Base-by-base conservation (phyloP, 2,329 filamentous ascomycete species). In the Arthrobotrys entomopaga region DNA sequence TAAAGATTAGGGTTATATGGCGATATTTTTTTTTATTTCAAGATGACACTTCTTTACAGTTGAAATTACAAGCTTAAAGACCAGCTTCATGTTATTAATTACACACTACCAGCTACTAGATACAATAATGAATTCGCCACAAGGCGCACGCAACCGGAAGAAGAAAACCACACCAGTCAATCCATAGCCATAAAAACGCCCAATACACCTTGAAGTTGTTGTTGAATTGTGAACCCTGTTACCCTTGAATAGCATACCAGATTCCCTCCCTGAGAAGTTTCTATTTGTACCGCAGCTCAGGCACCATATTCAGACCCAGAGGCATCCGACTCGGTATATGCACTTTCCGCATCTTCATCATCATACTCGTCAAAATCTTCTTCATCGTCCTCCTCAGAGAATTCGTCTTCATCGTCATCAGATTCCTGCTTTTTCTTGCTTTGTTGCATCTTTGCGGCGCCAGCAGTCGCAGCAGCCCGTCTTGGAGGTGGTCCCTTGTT, bases 71-170 rank as follows among this genome's bases (percentile, higher is more conserved):
- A 50, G 20, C 59, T 54, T 24, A 61, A 69, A 69, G 65, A 56
- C 65, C 56, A 67, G 65, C 65, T 67, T 67, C n/a, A 52, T 66
- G 63, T 66, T 53, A 53, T 67, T 67, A 60, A 56, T 69, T 61
- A 69, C 64, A 67, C 22, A 58, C 57, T 65, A 48, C 26, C 19
- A 67, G 13, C 13, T 15, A 46, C 42, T 46, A 46, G 42, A 42
- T 66, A 58, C 43, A 66, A 34, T 34, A 66, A 34, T 34, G 29
- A 34, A 34, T 34, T 34, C 29, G 29, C 29, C 20, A 11, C 43
- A 49, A 53, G 26, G n/a, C 43, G 29, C 24, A 54, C 20, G 42
- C 22, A 48, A 29, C 15, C 34, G 16, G 13, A 40, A 57, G 15
- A 59, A 50, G 48, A 13, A 26, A 16, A 50, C 26, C 46, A 61